Evolutionary conservation across 2,329 filamentous ascomycete genomes (phyloP).

Genomic region (Colletotrichum caudatum): DNA sequence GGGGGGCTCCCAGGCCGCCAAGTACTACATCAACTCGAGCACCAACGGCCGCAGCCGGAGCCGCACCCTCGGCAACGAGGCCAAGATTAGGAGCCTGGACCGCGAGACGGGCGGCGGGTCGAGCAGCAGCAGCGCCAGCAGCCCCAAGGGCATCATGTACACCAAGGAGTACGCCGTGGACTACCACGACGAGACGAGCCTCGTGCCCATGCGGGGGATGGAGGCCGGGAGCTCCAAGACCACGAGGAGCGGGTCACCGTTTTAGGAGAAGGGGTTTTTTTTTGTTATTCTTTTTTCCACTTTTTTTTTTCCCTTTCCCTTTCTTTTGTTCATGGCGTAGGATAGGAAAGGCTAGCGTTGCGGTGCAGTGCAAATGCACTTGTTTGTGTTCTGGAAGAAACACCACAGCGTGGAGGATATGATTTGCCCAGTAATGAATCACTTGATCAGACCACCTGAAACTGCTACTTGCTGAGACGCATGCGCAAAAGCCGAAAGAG

Average conservation of each 20-base stretch:
- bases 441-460: conserved; percentile 5
- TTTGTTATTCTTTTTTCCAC: no score
- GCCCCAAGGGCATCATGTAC: conserved; percentile 48
- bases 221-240: conserved; percentile 36
- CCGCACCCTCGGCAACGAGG: conserved; percentile 34
- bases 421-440: conserved; percentile 16
- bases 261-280: not conserved
- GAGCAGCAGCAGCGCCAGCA: not conserved
- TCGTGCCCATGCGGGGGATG: conserved; percentile 49
- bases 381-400: conserved; percentile 23
- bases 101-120: conserved; percentile 14
- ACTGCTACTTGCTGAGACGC: not conserved
- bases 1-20: conserved; percentile 28
- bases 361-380: conserved; percentile 21
- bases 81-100: conserved; percentile 32
- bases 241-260: conserved; percentile 28
- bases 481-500: not conserved
- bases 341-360: conserved; percentile 5
- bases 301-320: not conserved
- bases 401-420: conserved; percentile 21
- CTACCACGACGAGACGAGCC: conserved; percentile 49
- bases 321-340: conserved; percentile 8
- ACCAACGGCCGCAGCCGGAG: conserved; percentile 41
- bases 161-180: conserved; percentile 53
- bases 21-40: conserved; percentile 37